Evolutionary conservation across 257 asterid species (phyloP).

Genomic region (Salvia hispanica): DNA sequence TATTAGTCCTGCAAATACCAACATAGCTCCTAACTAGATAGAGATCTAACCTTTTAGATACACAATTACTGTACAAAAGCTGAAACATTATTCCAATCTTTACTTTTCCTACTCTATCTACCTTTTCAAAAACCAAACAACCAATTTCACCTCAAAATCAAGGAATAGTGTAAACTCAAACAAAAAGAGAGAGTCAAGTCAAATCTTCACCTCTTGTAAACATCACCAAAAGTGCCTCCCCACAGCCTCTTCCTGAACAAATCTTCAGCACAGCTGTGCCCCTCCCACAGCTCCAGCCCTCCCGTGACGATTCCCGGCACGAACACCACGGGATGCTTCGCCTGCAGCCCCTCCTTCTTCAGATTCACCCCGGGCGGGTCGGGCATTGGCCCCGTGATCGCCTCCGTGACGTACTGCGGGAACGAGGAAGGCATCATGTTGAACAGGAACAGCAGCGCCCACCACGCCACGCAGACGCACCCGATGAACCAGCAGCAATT

Average conservation of each 20-base stretch:
- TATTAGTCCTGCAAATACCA: not conserved
- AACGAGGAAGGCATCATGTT: constrained; percentile 89
- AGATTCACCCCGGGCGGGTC: constrained; percentile 90
- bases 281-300: constrained; percentile 94
- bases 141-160: not conserved
- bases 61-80: not conserved
- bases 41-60: not conserved
- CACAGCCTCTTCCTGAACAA: constrained; percentile 93
- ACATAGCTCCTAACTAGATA: not conserved
- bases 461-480: constrained; percentile 71
- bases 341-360: constrained; percentile 68
- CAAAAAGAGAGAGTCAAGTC: not conserved
- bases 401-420: constrained; percentile 81
- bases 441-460: constrained; percentile 65
- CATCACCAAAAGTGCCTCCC: constrained; percentile 97
- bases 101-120: constrained; percentile 14
- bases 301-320: constrained; percentile 92
- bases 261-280: constrained; percentile 85
- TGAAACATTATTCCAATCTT: not conserved
- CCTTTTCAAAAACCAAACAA: constrained; percentile 11
- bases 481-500: constrained; percentile 88
- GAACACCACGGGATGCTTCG: constrained; percentile 90
- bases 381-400: constrained; percentile 81
- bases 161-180: not conserved
- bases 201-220: constrained; percentile 65